Conservation (phyloP, 352 stramenopile genomes). For the Pythium guiyangense region DNA sequence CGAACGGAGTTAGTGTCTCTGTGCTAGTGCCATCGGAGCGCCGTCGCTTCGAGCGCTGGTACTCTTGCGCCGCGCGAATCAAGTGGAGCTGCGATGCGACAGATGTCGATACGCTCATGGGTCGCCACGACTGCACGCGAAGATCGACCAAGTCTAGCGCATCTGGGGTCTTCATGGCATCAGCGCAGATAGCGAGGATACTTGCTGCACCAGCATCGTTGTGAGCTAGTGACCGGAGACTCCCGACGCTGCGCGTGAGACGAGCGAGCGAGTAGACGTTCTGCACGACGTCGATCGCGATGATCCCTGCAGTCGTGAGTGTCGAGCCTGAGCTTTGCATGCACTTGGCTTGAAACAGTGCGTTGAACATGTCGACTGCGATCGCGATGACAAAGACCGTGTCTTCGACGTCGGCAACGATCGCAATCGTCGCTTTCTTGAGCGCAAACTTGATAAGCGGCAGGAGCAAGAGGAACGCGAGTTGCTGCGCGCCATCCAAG, state of each 20-base stretch:
- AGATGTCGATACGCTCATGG: background rate
- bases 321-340: constrained; percentile 11
- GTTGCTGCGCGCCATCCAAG: background rate
- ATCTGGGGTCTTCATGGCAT: background rate
- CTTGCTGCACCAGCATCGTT: background rate
- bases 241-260: background rate
- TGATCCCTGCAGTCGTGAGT: constrained; percentile 18
- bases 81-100: background rate
- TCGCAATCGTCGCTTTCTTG: background rate
- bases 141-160: background rate
- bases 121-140: constrained; percentile 2
- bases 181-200: background rate
- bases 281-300: constrained; percentile 3
- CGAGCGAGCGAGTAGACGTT: constrained; percentile 3
- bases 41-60: background rate
- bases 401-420: constrained; percentile 6
- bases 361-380: constrained; percentile 10
- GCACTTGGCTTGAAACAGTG: constrained; percentile 15
- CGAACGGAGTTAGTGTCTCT: background rate
- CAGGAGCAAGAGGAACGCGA: constrained; percentile 10
- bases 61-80: background rate
- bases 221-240: background rate
- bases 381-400: background rate
- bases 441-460: constrained; percentile 6
- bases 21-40: background rate